phyloP scores from a whole-genome alignment of 2,329 filamentous ascomycete species.

The Xylaria sp. region DNA sequence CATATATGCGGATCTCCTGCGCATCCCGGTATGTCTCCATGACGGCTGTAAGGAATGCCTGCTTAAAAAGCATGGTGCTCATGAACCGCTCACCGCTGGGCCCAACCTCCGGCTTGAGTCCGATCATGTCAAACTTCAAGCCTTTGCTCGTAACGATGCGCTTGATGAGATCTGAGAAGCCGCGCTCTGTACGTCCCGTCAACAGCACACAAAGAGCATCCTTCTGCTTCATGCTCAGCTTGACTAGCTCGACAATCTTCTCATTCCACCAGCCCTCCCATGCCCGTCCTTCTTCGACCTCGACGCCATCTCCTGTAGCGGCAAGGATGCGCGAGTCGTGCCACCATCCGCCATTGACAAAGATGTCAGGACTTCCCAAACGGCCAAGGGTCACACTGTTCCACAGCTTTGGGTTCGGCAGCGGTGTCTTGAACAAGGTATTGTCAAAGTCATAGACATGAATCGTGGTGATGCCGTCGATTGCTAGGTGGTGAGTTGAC shows the following conservation, averaged over 20 bases:
- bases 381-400: conserved; percentile 69
- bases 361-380: conserved; percentile 68
- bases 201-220: conserved; percentile 80
- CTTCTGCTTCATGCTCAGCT: conserved; percentile 74
- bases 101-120: conserved; percentile 77
- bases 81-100: conserved; percentile 73
- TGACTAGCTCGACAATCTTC: conserved; percentile 73
- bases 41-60: conserved; percentile 71
- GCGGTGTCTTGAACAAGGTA: conserved; percentile 84
- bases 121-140: conserved; percentile 81
- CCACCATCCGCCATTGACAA: conserved; percentile 92
- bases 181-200: conserved; percentile 75
- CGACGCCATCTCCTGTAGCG: conserved; percentile 76
- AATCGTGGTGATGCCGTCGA: conserved; percentile 67
- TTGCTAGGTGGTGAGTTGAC: conserved; percentile 36
- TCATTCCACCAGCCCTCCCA: conserved; percentile 99
- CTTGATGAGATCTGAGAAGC: conserved; percentile 73
- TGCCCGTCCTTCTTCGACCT: conserved; percentile 72
- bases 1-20: conserved; percentile 73
- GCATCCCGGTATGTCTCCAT: conserved; percentile 81
- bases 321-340: conserved; percentile 83
- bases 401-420: conserved; percentile 88
- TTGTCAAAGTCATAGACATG: conserved; percentile 99
- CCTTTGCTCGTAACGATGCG: conserved; percentile 72
- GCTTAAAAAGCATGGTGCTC: conserved; percentile 89